Evolutionary conservation across 2,329 filamentous ascomycete species (phyloP).

Genomic region (Raffaelea ambrosiae): DNA sequence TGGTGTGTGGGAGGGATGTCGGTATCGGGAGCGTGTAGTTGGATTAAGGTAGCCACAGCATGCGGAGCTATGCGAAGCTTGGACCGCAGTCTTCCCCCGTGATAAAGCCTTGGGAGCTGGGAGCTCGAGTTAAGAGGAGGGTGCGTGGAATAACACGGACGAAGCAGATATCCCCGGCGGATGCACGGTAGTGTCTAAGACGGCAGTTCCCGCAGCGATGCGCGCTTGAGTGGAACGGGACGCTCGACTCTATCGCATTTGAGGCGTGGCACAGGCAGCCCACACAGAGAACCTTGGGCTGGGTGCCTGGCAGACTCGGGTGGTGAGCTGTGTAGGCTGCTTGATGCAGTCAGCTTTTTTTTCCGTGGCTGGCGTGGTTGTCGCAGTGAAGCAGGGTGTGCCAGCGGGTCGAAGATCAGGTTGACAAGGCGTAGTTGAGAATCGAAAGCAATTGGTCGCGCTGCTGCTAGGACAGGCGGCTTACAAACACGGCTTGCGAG

Average conservation of each 20-base stretch:
- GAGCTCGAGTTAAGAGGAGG: background rate
- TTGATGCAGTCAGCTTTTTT: too few species aligned
- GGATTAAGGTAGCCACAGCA: background rate
- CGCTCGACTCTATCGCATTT: too few species aligned
- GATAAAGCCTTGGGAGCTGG: constrained; percentile 3
- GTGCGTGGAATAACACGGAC: constrained; percentile 7
- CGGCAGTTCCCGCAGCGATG: constrained; percentile 5
- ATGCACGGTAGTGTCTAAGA: background rate
- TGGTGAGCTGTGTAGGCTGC: too few species aligned
- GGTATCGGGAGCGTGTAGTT: background rate
- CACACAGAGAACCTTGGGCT: too few species aligned
- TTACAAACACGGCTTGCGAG: background rate
- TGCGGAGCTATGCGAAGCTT: background rate
- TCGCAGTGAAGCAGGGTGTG: too few species aligned
- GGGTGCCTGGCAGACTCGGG: too few species aligned
- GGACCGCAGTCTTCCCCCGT: constrained; percentile 3
- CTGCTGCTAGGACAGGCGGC: background rate
- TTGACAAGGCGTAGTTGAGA: background rate
- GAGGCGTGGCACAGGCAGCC: too few species aligned
- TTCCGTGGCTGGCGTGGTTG: too few species aligned
- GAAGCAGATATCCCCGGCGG: background rate
- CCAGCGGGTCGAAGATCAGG: too few species aligned
- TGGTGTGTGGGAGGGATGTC: background rate
- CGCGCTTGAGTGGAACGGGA: constrained; percentile 1
- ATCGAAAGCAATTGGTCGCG: background rate